Evolutionary conservation across 768 basidiomycete species (phyloP).

Genomic region (Tulasnella sp.): DNA sequence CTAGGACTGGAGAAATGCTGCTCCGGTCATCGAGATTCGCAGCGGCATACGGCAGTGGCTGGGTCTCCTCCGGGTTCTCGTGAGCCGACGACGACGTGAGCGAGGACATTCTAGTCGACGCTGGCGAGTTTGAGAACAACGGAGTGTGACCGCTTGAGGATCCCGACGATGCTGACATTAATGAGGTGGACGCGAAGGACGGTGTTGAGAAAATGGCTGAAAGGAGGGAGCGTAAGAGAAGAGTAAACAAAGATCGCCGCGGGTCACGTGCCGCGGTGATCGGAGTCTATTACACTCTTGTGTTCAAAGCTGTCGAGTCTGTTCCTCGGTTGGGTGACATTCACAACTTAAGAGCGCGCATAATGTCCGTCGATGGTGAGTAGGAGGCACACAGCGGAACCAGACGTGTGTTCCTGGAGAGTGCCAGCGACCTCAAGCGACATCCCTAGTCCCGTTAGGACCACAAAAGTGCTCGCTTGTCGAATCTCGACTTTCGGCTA

Average conservation of each 20-base stretch:
- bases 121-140: conserved; percentile 14
- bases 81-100: background rate
- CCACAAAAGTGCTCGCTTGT: background rate
- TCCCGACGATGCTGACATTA: background rate
- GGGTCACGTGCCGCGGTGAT: background rate
- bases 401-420: background rate
- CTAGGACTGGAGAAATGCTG: conserved; percentile 9
- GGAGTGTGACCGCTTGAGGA: background rate
- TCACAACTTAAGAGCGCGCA: too few relatives aligned
- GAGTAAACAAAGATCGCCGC: conserved; percentile 5
- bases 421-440: background rate
- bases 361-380: background rate
- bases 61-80: background rate
- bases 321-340: background rate
- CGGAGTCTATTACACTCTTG: background rate
- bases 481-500: too few relatives aligned
- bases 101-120: conserved; percentile 13
- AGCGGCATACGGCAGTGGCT: background rate
- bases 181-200: background rate
- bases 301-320: background rate
- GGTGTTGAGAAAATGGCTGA: background rate
- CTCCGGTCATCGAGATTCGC: background rate
- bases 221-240: background rate
- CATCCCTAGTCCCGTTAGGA: background rate
- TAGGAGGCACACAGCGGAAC: background rate